Conservation (phyloP, 106 monocot genomes). For the Allium cepa region DNA sequence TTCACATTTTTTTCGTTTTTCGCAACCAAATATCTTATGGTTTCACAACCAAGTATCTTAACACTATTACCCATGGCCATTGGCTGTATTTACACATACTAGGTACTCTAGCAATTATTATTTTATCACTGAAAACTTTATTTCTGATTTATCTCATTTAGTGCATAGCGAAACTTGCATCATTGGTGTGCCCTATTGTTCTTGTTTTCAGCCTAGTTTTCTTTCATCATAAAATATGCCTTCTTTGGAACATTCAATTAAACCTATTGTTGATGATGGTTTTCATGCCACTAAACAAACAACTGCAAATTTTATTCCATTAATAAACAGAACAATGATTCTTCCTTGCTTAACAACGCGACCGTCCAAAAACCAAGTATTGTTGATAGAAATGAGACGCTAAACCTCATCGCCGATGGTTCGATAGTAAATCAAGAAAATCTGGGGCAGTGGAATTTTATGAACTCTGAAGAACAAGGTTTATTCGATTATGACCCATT, state of each 20-base stretch:
- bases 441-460: slow-evolving; percentile 39
- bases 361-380: slow-evolving; percentile 9
- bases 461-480: slow-evolving; percentile 21
- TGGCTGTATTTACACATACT: too few species aligned
- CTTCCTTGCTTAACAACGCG: slow-evolving; percentile 1
- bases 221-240: neutral
- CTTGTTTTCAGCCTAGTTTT: neutral
- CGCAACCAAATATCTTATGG: too few species aligned
- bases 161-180: too few species aligned
- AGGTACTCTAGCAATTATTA: neutral
- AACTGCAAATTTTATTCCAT: slow-evolving; percentile 3
- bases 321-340: slow-evolving; percentile 9
- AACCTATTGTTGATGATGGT: slow-evolving; percentile 4
- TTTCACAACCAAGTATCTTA: too few species aligned
- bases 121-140: neutral
- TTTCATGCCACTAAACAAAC: slow-evolving; percentile 20
- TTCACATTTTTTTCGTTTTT: too few species aligned
- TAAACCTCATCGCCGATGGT: slow-evolving; percentile 12
- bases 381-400: neutral
- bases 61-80: too few species aligned
- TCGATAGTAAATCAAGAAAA: slow-evolving; percentile 21
- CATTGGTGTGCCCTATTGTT: too few species aligned
- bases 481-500: slow-evolving; percentile 16
- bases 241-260: slow-evolving; percentile 11
- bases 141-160: neutral